A percentile compares a stretch with the other conserved stretches of the same genome.
These are phyloP conservation scores for Noccaea bulbosa DNA, from an alignment of 345 rosid genomes.

Conservation along the genomic window DNA sequence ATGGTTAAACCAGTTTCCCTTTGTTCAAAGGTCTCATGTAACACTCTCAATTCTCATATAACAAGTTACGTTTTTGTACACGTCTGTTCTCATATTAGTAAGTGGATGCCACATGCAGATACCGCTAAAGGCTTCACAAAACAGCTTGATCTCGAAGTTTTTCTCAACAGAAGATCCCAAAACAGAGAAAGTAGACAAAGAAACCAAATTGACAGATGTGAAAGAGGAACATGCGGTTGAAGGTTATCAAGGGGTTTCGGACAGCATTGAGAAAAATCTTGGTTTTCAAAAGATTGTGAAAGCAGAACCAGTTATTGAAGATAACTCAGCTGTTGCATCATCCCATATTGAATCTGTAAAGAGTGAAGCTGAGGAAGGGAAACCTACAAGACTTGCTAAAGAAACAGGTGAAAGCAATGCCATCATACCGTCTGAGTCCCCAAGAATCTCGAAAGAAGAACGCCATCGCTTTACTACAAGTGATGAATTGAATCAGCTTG, in stretches of 20 bases:
- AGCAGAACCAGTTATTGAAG: conserved; percentile 29
- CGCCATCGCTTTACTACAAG: background rate
- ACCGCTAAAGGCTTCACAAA: conserved; percentile 54
- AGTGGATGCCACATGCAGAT: conserved; percentile 52
- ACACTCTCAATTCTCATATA: background rate
- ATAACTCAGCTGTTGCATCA: background rate
- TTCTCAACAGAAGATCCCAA: conserved; percentile 58
- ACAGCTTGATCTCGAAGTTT: conserved; percentile 70
- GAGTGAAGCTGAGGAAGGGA: conserved; percentile 23
- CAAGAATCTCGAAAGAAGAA: conserved; percentile 20
- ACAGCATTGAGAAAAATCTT: conserved; percentile 14
- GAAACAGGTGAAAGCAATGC: conserved; percentile 17
- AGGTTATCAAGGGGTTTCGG: conserved; percentile 25
- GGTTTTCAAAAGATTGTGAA: conserved; percentile 19
- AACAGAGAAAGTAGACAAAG: conserved; percentile 46
- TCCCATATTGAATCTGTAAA: conserved; percentile 12
- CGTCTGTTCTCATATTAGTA: background rate
- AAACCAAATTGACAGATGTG: conserved; percentile 36
- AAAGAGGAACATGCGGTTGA: conserved; percentile 44
- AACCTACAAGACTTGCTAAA: conserved; percentile 1
- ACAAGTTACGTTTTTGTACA: background rate
- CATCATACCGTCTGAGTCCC: conserved; percentile 1
- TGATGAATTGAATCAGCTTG: conserved; percentile 15
- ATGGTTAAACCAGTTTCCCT: conserved; percentile 19
- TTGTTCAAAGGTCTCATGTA: conserved; percentile 6